A percentile compares a stretch with the other conserved stretches of the same genome.
These are phyloP conservation scores for Leccinum subtestaceum DNA, from an alignment of 768 basidiomycete genomes.

Conservation along the genomic window DNA sequence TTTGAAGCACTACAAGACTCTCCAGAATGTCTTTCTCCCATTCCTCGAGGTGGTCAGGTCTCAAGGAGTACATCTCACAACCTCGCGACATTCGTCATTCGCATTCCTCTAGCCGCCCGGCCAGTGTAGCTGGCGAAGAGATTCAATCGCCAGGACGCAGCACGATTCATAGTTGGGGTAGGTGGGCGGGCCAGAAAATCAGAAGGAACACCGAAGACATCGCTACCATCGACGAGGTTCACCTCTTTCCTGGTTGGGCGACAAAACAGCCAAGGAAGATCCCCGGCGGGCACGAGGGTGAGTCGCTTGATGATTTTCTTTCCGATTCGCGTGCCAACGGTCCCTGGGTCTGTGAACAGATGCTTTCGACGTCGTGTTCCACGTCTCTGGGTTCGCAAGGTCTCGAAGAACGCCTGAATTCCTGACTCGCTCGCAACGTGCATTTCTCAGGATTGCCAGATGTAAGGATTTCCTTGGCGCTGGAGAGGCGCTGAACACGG, in stretches of 20 bases:
- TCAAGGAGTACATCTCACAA: slow-evolving; percentile 52
- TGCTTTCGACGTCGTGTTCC: slow-evolving; percentile 69
- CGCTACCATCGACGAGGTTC: slow-evolving; percentile 44
- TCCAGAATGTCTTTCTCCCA: slow-evolving; percentile 29
- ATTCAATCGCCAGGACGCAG: slow-evolving; percentile 20
- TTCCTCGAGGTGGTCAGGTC: slow-evolving; percentile 32
- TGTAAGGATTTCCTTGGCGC: slow-evolving; percentile 37
- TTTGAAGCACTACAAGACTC: slow-evolving; percentile 7
- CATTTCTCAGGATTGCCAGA: slow-evolving; percentile 77
- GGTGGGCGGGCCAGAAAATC: slow-evolving; percentile 64
- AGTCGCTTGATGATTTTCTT: neutral
- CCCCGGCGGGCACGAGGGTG: slow-evolving; percentile 28
- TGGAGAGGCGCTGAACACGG: neutral
- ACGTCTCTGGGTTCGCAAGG: slow-evolving; percentile 75
- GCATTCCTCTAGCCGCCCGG: slow-evolving; percentile 16
- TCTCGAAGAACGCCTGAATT: slow-evolving; percentile 55
- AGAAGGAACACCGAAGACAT: slow-evolving; percentile 26
- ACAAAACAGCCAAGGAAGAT: slow-evolving; percentile 43
- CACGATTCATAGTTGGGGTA: slow-evolving; percentile 47
- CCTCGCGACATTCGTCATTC: slow-evolving; percentile 37
- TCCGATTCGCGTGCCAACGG: neutral
- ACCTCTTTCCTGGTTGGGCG: slow-evolving; percentile 83
- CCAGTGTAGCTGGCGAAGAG: slow-evolving; percentile 18
- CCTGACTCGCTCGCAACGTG: slow-evolving; percentile 69
- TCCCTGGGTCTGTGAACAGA: slow-evolving; percentile 29